Evolutionary conservation across 306 rosid species (phyloP), one percentile per base, ranked within the genome.

Genomic region (Mimosa bimucronata): DNA sequence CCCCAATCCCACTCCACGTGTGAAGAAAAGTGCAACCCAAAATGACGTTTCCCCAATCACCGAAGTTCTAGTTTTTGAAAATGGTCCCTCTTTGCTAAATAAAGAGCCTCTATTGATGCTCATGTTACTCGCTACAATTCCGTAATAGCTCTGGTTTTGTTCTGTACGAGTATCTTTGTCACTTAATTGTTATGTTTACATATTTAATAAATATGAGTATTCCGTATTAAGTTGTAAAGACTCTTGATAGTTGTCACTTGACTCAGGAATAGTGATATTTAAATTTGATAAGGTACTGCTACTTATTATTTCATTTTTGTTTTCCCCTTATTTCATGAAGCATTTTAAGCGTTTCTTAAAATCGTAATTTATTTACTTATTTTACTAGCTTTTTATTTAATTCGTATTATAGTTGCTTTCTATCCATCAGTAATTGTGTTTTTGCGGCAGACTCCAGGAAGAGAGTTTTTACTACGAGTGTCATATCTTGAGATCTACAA

Each of bases 401-500:
- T 72, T 66, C 58, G 64, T 46, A 30, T 41, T 46, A 14, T 26
- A 41, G 19, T 26, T 41, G 57, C 55, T 78, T 71, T 60, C 68
- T 40, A 52, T 53, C 38, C 40, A 72, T 79, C 75, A 71, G 76
- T 83, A 52, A 81, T 42, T 79, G 68, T 44, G 70, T 82, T 81
- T 62, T 82, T 50, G 60, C 82, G 86, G 81, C 94, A 96, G 99
- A 93, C 99, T 79, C 99, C 99, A 65, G 99, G 98, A 82, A 91
- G 98, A 78, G 99, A 96, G 85, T 96, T 93, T 90, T 86, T 96
- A 86, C 96, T 96, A 23, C 97, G 99, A 16, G 98, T 96, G 75
- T 96, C 99, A 60, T 96, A 93, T 81, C 88, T 96, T 66, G 99
- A 96, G 89, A 96, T 96, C 83, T 96, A 96, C 83, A 96, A 96